Evolutionary conservation across 306 rosid genomes (phyloP), one percentile per base, ranked within the genome.

Genomic region (Prinsepia uniflora): DNA sequence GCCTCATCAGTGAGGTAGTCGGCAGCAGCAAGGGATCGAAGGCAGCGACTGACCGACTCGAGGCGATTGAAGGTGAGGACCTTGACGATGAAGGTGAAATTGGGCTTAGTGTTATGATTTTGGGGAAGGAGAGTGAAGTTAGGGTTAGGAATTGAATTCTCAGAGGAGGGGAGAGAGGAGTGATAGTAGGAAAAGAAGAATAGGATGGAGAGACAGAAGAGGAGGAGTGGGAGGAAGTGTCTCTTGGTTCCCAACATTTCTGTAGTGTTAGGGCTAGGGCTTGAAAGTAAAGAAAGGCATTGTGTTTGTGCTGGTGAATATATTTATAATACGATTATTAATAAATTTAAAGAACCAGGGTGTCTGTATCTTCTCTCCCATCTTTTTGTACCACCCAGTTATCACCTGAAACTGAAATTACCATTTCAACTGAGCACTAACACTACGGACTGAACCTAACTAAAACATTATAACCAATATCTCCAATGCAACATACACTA

Each of bases 351-450:
- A 88, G 80, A 92, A 90, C 96, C 95, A 90, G 66, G 96, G 98
- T 60, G 96, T 88, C 95, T 95, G 88, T 77, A 86, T 92, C 71
- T 82, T 92, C 80, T 92, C 96, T 72, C 96, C 96, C 91, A 88
- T 82, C 78, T 73, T 86, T 69, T 86, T 88, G 79, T 89, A 89
- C 96, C 96, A 92, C 43, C 92, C 94, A 1, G 87, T 89, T 49
- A 96, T 88, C 79, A 89, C 96, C 96, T 88, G 79, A 67, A 78
- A 69, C 81, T 10, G 22, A 54, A 67, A 72, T 80, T 74, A 75
- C 74, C 57, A 80, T 57, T 20, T 52, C 41, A 68, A 22, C 39
- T 1, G 8, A 55, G 8, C 10, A 55, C 46, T 58, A 58, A 58
- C 13, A 58, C 18, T 30, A 58, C 6, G 42, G 30, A 0, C 0